Evolutionary conservation across 1,284 basidiomycete genomes (phyloP).

Genomic region (Sutorius eximius): DNA sequence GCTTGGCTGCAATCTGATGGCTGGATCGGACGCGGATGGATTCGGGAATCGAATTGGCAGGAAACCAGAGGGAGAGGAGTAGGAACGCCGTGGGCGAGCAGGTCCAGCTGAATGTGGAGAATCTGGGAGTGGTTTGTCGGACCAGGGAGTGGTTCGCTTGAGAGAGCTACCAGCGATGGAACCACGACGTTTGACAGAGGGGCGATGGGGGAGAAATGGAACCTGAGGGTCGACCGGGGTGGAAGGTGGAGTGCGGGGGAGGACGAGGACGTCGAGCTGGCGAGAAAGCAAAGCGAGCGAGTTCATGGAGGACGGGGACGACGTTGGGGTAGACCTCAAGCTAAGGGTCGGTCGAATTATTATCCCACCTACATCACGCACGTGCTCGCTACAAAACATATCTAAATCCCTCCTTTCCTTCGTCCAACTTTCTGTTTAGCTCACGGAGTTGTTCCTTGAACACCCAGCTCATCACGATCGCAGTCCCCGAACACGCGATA

Average conservation of each 20-base stretch:
- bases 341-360: background rate
- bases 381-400: constrained; percentile 38
- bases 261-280: constrained; percentile 63
- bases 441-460: constrained; percentile 20
- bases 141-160: constrained; percentile 57
- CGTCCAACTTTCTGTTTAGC: constrained; percentile 18
- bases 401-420: constrained; percentile 15
- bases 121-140: constrained; percentile 50
- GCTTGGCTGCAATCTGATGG: constrained; percentile 28
- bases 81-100: constrained; percentile 43
- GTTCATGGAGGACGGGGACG: constrained; percentile 49
- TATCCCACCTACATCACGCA: constrained; percentile 4
- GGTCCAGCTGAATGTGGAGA: constrained; percentile 25
- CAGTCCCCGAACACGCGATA: constrained; percentile 16
- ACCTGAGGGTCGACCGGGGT: constrained; percentile 43
- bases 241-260: constrained; percentile 49
- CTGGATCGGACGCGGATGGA: constrained; percentile 29
- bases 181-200: constrained; percentile 27
- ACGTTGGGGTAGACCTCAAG: background rate
- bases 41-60: constrained; percentile 31
- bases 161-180: constrained; percentile 37
- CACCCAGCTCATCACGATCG: constrained; percentile 27
- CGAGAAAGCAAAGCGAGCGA: constrained; percentile 68
- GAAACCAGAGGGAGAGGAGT: constrained; percentile 39
- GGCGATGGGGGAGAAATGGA: constrained; percentile 14